Evolutionary conservation across 192 early-diverging fungal species (phyloP), one percentile per base, ranked within the genome.

Genomic region (Rhizophlyctis rosea): DNA sequence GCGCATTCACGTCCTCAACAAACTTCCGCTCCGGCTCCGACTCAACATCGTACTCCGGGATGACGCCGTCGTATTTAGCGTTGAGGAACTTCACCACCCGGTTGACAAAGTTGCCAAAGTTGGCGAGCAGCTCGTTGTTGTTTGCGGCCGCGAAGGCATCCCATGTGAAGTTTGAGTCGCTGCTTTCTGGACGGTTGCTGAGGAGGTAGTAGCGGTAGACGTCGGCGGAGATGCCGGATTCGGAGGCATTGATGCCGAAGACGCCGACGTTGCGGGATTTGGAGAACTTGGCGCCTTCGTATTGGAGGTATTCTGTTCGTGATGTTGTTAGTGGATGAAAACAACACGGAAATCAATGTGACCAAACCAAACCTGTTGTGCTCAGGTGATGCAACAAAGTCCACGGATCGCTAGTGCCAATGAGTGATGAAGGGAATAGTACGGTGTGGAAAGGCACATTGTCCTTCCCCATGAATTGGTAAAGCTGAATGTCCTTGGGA

Each of bases 401-500:
- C 90, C 93, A 99, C 29, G 86, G 60, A 36, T 98, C 95, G 32
- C 81, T 81, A 3, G 94, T 89, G 57, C 89, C 94, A 21, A 95
- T 77, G 79, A 95, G 74, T 23, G 87, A 76, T 56, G 84, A 88
- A 31, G 97, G 97, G 88, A 98, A 99, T 50, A 99, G 84, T 35
- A 98, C 91, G 1, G 95, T 91, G 71, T 99, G 97, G 87, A 99
- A 99, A 36, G 93, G 94, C 21, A 99, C 95, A 59, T 99, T 99
- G 74, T 99, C 97, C 79, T 99, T 99, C 65, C 97, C 97, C 95
- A 99, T 98, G 71, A 99, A 99, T 81, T 99, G 95, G 81, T 91
- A 98, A 67, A 98, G 83, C 73, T 92, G 81, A 54, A 99, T 95
- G 48, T 99, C 72, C 23, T 93, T 81, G 0, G 94, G 94, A 78